These are phyloP conservation scores for Neurospora tetraspora DNA, from an alignment of 495 filamentous ascomycete genomes.

Conservation along the genomic window DNA sequence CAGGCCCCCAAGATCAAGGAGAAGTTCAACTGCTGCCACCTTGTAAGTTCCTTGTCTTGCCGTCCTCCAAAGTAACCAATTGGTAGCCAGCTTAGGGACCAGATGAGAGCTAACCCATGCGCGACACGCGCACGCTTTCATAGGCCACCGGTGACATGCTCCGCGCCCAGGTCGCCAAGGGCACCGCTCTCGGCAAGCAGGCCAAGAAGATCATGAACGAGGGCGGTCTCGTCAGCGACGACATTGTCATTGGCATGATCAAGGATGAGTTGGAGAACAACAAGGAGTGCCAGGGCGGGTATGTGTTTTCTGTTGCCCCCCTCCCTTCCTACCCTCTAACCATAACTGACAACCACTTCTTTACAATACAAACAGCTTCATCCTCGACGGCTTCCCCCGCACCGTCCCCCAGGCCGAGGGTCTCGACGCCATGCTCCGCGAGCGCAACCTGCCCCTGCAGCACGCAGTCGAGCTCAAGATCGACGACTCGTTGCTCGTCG, in stretches of 20 bases:
- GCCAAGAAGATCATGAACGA: slow-evolving; percentile 99
- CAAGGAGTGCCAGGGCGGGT: slow-evolving; percentile 93
- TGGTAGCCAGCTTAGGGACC: background rate
- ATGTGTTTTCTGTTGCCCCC: slow-evolving; percentile 22
- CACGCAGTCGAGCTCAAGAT: slow-evolving; percentile 96
- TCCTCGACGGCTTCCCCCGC: slow-evolving; percentile 95
- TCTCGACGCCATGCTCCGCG: slow-evolving; percentile 80
- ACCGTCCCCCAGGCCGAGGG: slow-evolving; percentile 92
- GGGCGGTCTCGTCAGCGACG: slow-evolving; percentile 93
- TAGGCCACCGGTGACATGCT: slow-evolving; percentile 99
- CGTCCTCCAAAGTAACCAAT: background rate
- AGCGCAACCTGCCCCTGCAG: slow-evolving; percentile 66
- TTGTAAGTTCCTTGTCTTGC: slow-evolving; percentile 48
- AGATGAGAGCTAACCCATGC: background rate
- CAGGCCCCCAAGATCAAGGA: slow-evolving; percentile 97
- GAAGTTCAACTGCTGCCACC: slow-evolving; percentile 90
- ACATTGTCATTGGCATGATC: slow-evolving; percentile 99
- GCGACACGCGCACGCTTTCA: background rate
- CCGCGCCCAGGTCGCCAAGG: slow-evolving; percentile 95
- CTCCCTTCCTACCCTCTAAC: background rate
- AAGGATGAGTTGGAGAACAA: slow-evolving; percentile 92
- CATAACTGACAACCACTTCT: background rate
- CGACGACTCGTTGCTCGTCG: slow-evolving; percentile 84
- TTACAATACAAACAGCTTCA: slow-evolving; percentile 63
- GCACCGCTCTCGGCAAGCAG: slow-evolving; percentile 87